Evolutionary conservation across 164 flowering plant species (phyloP), one percentile per base, ranked within the genome.

Genomic region (Dillenia turbinata): DNA sequence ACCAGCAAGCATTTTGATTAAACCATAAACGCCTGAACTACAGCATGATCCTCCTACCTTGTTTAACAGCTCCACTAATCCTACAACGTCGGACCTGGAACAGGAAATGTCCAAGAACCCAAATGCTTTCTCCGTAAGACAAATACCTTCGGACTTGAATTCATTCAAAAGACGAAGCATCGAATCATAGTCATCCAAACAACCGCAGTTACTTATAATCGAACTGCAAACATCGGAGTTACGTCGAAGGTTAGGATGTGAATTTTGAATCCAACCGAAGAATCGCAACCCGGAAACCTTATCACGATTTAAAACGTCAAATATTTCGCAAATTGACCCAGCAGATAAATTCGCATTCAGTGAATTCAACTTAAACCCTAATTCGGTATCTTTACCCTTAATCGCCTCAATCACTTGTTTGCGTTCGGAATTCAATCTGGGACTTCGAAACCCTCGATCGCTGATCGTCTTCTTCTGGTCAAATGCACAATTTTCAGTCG

Each of bases 1-100:
- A 16, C 7, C 55, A 47, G 82, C 70, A 17, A 84, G 76, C 82
- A 70, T 75, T 69, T 75, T 81, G 65, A 89, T 77, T 81, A 89
- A 68, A 0, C 69, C 71, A 59, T 33, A 59, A 46, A 80, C 52
- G 1, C 92, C 92, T 40, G 88, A 81, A 58, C 43, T 52, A 24
- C 74, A 61, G 65, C 83, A 81, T 0, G 86, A 77, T 0, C 92
- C 96, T 10, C 79, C 79, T 53, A 69, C 81, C 62, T 66, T 52
- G 60, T 70, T 75, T 58, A 87, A 70, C 15, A 75, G 10, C 44
- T 69, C 72, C 44, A 83, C 56, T 22, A 79, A 53, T 60, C 57
- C 71, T 54, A 47, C 52, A 9, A 83, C 67, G 22, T 33, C 12
- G 70, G 65, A 47, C 61, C 64, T 64, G 13, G 64, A 53, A 49